Conservation (phyloP, 768 basidiomycete genomes). For the Jaapia argillacea region DNA sequence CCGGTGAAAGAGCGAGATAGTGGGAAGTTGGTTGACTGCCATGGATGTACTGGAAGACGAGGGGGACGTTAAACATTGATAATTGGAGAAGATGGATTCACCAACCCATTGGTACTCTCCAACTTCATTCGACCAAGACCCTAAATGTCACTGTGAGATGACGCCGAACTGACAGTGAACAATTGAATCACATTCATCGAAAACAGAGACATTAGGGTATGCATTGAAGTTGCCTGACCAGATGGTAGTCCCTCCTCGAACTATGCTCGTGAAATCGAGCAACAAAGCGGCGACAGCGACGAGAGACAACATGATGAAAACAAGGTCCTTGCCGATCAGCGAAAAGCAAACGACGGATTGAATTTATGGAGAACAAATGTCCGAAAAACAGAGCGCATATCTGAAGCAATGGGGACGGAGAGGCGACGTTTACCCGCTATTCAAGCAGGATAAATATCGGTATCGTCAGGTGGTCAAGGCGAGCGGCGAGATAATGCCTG, state of each 20-base stretch:
- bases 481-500: no score
- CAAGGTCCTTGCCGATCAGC: no score
- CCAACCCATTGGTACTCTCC: slow-evolving; percentile 54
- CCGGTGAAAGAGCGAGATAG: slow-evolving; percentile 39
- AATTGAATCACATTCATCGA: slow-evolving; percentile 38
- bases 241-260: slow-evolving; percentile 40
- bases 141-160: no score
- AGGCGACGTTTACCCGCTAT: no score
- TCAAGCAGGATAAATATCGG: no score
- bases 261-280: slow-evolving; percentile 26
- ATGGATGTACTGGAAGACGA: slow-evolving; percentile 44
- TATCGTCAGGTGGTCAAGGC: no score
- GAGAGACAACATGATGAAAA: slow-evolving; percentile 23
- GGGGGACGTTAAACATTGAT: not conserved
- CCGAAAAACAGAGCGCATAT: no score
- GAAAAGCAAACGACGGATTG: no score
- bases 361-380: no score
- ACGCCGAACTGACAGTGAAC: not conserved
- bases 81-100: slow-evolving; percentile 11
- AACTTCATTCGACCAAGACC: slow-evolving; percentile 47
- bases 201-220: slow-evolving; percentile 33
- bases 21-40: slow-evolving; percentile 38
- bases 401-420: no score
- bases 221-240: slow-evolving; percentile 49
- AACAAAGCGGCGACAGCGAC: slow-evolving; percentile 12